Evolutionary conservation across 257 asterid genomes (phyloP), one percentile per base, ranked within the genome.

Genomic region (Osmanthus fragrans): DNA sequence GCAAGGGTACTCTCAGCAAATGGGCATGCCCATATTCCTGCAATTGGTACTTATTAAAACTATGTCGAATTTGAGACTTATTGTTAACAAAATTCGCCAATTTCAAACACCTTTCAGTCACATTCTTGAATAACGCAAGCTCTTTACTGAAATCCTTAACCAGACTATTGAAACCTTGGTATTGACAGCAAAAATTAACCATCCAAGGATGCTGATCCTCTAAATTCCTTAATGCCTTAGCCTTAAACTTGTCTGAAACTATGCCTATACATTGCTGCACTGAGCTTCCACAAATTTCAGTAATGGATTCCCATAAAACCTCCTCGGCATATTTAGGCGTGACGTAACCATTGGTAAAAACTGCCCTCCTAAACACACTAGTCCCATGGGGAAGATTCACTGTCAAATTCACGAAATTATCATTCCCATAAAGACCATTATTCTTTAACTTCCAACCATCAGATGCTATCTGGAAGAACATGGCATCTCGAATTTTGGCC

Each of bases 381-480:
- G 97, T 89, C 39, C 99, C 99, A 34, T 93, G 92, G n/a, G 99
- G 99, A 71, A 96, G 97, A 82, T 96, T 96, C 68, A 96, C 91
- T 8, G 87, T 82, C 80, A 96, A 82, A 85, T 89, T 94, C 70
- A 93, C 97, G 42, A 90, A 70, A 76, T 81, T 89, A 16, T 93
- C 92, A 21, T 90, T 94, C 11, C 89, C 88, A 3, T 76, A 78
- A 49, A 74, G 73, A 29, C 80, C 84, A 16, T 29, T 23, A 65
- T 75, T 82, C 72, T 83, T 90, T 0, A 82, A 76, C 73, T 92
- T 93, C 99, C 99, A 96, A 8, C 97, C 98, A 65, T 92, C 94
- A 5, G 95, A 84, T 2, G 94, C 94, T 49, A 96, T 80, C 84
- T 96, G 99, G 80, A 96, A 96, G 90, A 93, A 96, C 99, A 96